A percentile compares a stretch with the other conserved stretches of the same genome.
phyloP scores from a whole-genome alignment of 208 protist genomes.

The Trypanosoma platydactyli region DNA sequence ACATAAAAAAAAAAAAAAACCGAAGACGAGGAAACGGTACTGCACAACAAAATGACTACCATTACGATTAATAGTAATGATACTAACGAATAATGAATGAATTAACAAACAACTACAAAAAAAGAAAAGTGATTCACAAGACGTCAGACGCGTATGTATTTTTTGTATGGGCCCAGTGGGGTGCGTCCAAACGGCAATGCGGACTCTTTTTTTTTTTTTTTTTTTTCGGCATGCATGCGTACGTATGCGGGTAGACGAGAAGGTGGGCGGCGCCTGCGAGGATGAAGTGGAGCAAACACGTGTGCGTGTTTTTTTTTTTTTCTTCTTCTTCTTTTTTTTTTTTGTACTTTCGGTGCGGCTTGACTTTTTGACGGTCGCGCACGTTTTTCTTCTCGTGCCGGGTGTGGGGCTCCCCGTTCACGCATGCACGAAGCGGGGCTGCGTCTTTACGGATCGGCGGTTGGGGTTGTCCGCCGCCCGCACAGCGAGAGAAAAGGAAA shows the following conservation, averaged over 20 bases:
- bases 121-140: no score
- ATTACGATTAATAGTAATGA: no score
- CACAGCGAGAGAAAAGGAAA: conserved; percentile 1
- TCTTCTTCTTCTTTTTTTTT: conserved; percentile 5
- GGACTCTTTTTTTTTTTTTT: conserved; percentile 23
- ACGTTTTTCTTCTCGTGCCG: background rate
- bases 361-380: background rate
- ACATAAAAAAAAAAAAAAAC: no score
- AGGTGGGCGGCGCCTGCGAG: background rate
- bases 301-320: conserved; percentile 1
- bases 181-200: no score
- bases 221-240: conserved; percentile 9
- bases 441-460: background rate
- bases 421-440: background rate
- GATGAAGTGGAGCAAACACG: no score
- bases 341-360: background rate
- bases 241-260: background rate
- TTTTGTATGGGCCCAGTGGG: no score
- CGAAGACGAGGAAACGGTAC: no score
- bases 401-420: background rate
- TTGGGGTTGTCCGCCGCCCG: no score
- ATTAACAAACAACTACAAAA: no score
- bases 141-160: no score
- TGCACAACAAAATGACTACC: no score
- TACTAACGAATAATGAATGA: no score